Evolutionary conservation across 345 rosid genomes (phyloP).

Genomic region (Erysimum cheiranthoides): DNA sequence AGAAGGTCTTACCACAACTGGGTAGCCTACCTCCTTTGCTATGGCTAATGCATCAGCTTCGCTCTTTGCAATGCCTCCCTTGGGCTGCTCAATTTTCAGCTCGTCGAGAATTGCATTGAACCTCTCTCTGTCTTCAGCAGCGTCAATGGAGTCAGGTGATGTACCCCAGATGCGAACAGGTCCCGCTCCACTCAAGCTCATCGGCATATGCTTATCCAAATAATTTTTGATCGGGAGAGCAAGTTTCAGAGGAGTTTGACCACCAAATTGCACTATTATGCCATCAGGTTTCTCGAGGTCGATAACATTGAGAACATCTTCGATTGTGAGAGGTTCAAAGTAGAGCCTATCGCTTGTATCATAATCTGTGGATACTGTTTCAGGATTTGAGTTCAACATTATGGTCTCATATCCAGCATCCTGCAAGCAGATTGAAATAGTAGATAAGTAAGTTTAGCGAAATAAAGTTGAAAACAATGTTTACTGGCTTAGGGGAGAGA

Average conservation of each 20-base stretch:
- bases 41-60: constrained; percentile 86
- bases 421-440: constrained; percentile 51
- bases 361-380: constrained; percentile 94
- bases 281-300: constrained; percentile 96
- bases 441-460: constrained; percentile 15
- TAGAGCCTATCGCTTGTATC: constrained; percentile 97
- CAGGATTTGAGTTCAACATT: constrained; percentile 99
- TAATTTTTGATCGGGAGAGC: constrained; percentile 85
- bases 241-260: constrained; percentile 94
- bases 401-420: constrained; percentile 96
- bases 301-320: constrained; percentile 87
- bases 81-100: constrained; percentile 89
- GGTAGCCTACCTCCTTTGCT: constrained; percentile 84
- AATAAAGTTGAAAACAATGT: neutral
- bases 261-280: constrained; percentile 95
- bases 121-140: constrained; percentile 95
- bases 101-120: constrained; percentile 83
- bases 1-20: constrained; percentile 95
- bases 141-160: constrained; percentile 94
- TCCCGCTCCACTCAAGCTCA: constrained; percentile 74
- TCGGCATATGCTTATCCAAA: constrained; percentile 72
- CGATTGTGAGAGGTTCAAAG: constrained; percentile 90
- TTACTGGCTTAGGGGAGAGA: constrained; percentile 14
- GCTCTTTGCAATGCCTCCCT: constrained; percentile 97
- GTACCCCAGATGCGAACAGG: constrained; percentile 92